Base-by-base conservation (phyloP, 129 eudicot species). In the Tagetes patula region DNA sequence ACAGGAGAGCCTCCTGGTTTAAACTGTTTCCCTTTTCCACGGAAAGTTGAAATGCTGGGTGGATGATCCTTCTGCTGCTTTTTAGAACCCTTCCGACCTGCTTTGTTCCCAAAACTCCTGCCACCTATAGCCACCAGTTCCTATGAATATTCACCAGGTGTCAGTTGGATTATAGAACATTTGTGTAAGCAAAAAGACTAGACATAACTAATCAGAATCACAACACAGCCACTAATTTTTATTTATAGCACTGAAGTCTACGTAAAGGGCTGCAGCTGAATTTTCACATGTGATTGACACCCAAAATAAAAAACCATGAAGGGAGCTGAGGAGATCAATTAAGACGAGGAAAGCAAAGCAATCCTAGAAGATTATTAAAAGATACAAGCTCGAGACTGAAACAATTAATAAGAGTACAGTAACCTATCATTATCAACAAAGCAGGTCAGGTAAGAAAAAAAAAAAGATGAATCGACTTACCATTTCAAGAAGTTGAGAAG, bases 401-500 rank as follows among this genome's bases (percentile, higher is more conserved):
- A 62, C 20, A 34, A 64, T 0, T n/a, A 27, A 38, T 11, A 8
- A 10, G 61, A 43, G 39, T 33, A 36, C 20, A 1, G 71, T 27
- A 40, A 8, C 0, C 2, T 55, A 32, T 9, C n/a, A 61, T 73
- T n/a, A 59, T 61, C 37, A 34, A 38, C 37, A 34, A 38, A 32
- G 64, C 47, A 32, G 59, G 14, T 8, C 40, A 61, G 49, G 30
- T 8, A 49, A 11, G 8, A 43, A 60, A 62, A 66, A 58, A 73
- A 8, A 13, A 54, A 42, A 10, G 0, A 60, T 39, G 73, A 73
- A 43, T 56, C 20, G 77, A 90, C 96, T 6, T 79, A 84, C 99
- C 99, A 91, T 90, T 86, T 95, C 91, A 70, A 95, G 85, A 79
- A 95, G 97, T 71, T 92, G 97, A 69, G 96, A 86, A 39, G 96